Conservation (phyloP, 495 filamentous ascomycete species). For the Talaromyces liani region DNA sequence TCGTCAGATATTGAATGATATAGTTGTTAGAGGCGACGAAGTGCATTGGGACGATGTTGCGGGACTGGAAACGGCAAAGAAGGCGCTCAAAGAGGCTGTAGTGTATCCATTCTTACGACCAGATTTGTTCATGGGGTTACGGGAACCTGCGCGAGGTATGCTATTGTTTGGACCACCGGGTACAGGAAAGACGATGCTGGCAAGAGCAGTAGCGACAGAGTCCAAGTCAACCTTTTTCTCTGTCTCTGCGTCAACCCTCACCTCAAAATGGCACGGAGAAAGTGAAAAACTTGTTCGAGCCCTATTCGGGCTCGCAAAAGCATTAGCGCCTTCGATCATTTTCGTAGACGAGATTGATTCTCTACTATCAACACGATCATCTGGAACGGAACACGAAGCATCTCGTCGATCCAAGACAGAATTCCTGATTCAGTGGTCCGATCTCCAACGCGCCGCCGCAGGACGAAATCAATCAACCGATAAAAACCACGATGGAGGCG, state of each 20-base stretch:
- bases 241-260: constrained; percentile 87
- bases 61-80: constrained; percentile 84
- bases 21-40: constrained; percentile 89
- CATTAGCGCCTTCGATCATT: constrained; percentile 90
- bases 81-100: constrained; percentile 88
- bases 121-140: constrained; percentile 90
- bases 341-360: constrained; percentile 99
- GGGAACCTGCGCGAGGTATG: constrained; percentile 93
- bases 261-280: constrained; percentile 94
- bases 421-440: constrained; percentile 96
- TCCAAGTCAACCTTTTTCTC: constrained; percentile 95
- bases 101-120: constrained; percentile 96
- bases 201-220: constrained; percentile 90
- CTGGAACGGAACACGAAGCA: constrained; percentile 83
- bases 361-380: constrained; percentile 74
- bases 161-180: constrained; percentile 93
- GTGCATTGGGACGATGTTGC: constrained; percentile 95
- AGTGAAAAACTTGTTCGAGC: constrained; percentile 94
- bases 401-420: constrained; percentile 95
- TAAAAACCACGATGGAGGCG: constrained; percentile 44
- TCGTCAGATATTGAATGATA: constrained; percentile 90
- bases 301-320: constrained; percentile 82
- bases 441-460: constrained; percentile 84
- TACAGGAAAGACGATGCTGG: constrained; percentile 98
- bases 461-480: constrained; percentile 69